Evolutionary conservation across 2,329 filamentous ascomycete species (phyloP).

Genomic region (Trichoderma brevicompactum): DNA sequence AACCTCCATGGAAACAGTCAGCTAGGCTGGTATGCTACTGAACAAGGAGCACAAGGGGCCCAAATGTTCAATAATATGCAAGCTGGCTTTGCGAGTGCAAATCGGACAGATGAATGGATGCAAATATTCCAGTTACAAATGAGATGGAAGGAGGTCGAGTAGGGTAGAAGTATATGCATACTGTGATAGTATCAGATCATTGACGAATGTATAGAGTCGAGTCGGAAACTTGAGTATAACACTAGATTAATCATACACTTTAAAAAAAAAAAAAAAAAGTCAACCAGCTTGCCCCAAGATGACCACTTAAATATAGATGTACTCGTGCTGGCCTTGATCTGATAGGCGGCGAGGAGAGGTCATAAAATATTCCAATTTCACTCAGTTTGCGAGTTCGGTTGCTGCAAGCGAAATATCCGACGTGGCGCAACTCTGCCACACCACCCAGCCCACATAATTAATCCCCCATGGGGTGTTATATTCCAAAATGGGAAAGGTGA

Average conservation of each 20-base stretch:
- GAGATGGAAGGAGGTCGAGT: slow-evolving; percentile 43
- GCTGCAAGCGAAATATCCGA: no score
- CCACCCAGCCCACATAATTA: not conserved
- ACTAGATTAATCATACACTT: no score
- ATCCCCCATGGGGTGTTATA: not conserved
- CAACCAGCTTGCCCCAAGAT: no score
- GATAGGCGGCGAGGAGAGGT: no score
- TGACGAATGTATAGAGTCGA: not conserved
- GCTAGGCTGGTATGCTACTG: slow-evolving; percentile 44
- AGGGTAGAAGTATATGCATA: not conserved
- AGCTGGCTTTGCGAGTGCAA: slow-evolving; percentile 38
- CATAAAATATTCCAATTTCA: no score
- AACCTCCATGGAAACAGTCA: slow-evolving; percentile 42
- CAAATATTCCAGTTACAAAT: slow-evolving; percentile 36
- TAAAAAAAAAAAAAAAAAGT: no score
- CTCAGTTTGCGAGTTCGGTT: no score
- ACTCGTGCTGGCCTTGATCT: no score
- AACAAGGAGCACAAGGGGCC: slow-evolving; percentile 41
- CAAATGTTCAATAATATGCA: slow-evolving; percentile 43
- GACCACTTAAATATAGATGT: no score
- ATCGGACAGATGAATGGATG: slow-evolving; percentile 37
- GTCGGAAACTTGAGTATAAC: no score
- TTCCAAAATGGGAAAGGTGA: not conserved
- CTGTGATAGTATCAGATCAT: no score
- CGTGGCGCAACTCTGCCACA: no score